Base-by-base conservation (phyloP, 129 eudicot genomes). In the Artemisia annua region DNA sequence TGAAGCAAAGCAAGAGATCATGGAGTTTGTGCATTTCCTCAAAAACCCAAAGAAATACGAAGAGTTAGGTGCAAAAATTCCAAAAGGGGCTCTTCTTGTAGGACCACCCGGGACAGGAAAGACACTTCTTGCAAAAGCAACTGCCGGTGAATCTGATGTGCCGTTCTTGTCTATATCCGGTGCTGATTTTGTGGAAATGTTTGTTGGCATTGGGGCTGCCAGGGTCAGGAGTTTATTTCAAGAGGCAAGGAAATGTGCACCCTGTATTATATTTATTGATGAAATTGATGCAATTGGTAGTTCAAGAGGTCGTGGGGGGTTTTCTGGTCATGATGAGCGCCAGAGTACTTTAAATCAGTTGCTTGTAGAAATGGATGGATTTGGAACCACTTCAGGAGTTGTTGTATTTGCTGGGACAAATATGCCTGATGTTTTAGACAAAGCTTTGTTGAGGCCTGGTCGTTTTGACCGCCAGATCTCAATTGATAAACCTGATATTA, bases 31-130 rank as follows among this genome's bases (percentile, higher is more conserved):
- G 50, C 95, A 90, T 74, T 90, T 87, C 16, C 78, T 90, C 5
- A 80, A 84, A 71, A 84, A 85, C 49, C 97, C 97, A 13, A 87
- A 87, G 49, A 85, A 88, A 65, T 90, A 87, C n/a, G 87, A 86
- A 75, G 87, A 86, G 77, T 65, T 91, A 57, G 96, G 97, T 3
- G 97, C 96, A 12, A 91, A 91, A 78, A 87, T 91, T 52, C 97
- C 97, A 4, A 88, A 86, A 80, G 97, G 97, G 10, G 96, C 95
- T 70, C 91, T 91, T 44, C 86, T 91, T 48, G 96, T 91, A 1
- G 97, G 97, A 20, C 97, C 97, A 16, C 97, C 97, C 1, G 97
- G 97, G 28, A 88, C 97, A 1, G 97, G 97, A 5, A 91, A 91
- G 74, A 91, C 97, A 43, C 88, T 91, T 19, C 88, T 91, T 18